Evolutionary conservation across 805 yeast species (phyloP).

Genomic region (Kluyveromyces siamensis): DNA sequence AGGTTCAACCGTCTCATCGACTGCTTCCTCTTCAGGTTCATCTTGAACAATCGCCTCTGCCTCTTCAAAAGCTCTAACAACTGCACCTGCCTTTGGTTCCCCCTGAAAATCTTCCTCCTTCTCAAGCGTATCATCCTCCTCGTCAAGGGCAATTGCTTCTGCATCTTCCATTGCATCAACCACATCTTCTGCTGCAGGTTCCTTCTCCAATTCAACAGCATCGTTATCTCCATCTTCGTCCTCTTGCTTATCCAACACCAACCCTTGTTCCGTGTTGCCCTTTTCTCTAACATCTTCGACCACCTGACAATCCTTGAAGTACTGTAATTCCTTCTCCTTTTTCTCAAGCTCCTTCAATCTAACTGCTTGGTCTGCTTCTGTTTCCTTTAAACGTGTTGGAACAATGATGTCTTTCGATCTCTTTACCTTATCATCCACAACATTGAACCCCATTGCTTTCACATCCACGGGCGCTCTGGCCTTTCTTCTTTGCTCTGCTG

Average conservation of each 20-base stretch:
- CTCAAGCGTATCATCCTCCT: neutral
- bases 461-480: constrained; percentile 18
- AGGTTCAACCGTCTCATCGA: neutral
- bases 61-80: neutral
- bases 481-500: constrained; percentile 10
- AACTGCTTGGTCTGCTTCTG: constrained; percentile 19
- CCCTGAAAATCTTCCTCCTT: neutral
- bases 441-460: constrained; percentile 21
- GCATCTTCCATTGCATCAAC: constrained; percentile 1
- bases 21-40: constrained; percentile 1
- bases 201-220: constrained; percentile 1
- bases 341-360: constrained; percentile 13
- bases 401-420: constrained; percentile 25
- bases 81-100: neutral
- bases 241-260: neutral
- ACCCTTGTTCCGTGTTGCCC: constrained; percentile 2
- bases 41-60: constrained; percentile 1
- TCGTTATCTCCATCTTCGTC: constrained; percentile 1
- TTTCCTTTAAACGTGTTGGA: constrained; percentile 20
- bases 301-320: constrained; percentile 18
- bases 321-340: constrained; percentile 16
- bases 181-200: neutral
- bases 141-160: neutral
- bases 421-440: constrained; percentile 10
- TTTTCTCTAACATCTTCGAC: constrained; percentile 7